Conservation (phyloP, 176 grass and related monocot species). For the Otatea glauca region DNA sequence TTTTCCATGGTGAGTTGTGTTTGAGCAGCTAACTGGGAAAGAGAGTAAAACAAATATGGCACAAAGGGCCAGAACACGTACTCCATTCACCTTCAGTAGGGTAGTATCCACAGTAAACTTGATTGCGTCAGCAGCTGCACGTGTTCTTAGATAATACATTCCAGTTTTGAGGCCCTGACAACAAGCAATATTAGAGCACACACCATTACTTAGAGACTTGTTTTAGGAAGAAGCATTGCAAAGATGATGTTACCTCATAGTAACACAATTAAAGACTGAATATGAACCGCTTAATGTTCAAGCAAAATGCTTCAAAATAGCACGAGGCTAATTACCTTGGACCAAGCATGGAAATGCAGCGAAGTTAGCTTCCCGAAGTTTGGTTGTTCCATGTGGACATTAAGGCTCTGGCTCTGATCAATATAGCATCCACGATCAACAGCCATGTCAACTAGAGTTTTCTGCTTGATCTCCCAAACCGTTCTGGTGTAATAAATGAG, state of each 20-base stretch:
- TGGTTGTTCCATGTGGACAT: slow-evolving; percentile 97
- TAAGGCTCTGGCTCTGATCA: slow-evolving; percentile 98
- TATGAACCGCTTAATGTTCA: background rate
- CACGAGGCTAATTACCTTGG: slow-evolving; percentile 60
- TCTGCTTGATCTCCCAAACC: slow-evolving; percentile 99
- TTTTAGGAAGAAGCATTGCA: background rate
- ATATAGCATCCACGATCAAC: slow-evolving; percentile 96
- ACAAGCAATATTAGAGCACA: slow-evolving; percentile 14
- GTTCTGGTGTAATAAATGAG: slow-evolving; percentile 58
- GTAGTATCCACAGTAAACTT: slow-evolving; percentile 94
- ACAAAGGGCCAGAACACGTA: background rate
- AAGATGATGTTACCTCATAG: background rate
- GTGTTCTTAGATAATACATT: slow-evolving; percentile 96
- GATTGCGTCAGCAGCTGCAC: slow-evolving; percentile 92
- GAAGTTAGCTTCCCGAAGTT: slow-evolving; percentile 97
- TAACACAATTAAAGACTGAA: background rate
- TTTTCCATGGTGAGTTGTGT: slow-evolving; percentile 22
- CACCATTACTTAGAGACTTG: background rate
- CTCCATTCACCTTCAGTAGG: slow-evolving; percentile 57
- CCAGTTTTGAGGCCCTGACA: slow-evolving; percentile 95
- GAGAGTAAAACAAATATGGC: background rate
- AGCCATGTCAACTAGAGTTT: slow-evolving; percentile 96
- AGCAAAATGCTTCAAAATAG: background rate
- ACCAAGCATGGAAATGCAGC: slow-evolving; percentile 96
- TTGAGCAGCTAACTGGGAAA: background rate